Evolutionary conservation across 192 early-diverging fungal genomes (phyloP).

Genomic region (Powellomyces hirtus): DNA sequence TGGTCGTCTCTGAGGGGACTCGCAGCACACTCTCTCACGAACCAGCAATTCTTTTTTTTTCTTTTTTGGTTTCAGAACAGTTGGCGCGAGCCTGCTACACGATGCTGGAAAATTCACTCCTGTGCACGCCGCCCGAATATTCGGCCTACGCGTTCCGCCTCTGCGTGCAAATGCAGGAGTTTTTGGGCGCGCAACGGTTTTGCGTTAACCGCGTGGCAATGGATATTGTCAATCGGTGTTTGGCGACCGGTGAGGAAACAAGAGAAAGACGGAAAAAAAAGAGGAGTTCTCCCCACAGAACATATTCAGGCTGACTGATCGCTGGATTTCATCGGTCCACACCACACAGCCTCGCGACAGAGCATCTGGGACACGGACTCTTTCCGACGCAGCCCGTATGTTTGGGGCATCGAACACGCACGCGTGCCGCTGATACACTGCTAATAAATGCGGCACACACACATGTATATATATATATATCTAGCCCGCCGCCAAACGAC

Average conservation of each 20-base stretch:
- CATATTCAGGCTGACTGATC: not conserved
- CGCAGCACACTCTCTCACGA: too few relatives aligned
- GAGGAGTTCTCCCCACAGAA: not conserved
- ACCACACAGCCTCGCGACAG: not conserved
- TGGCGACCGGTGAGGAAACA: not conserved
- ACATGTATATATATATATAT: not conserved
- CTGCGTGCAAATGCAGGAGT: conserved; percentile 5
- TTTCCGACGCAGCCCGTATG: not conserved
- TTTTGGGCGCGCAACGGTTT: not conserved
- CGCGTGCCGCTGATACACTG: not conserved
- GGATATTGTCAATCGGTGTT: not conserved
- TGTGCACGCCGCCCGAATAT: not conserved
- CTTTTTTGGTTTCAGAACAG: not conserved
- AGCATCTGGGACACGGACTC: not conserved
- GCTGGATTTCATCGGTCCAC: not conserved
- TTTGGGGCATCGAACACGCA: not conserved
- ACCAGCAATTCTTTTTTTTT: not conserved
- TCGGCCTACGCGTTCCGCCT: conserved; percentile 7
- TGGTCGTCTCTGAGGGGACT: too few relatives aligned
- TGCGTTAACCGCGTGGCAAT: not conserved
- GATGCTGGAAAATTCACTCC: conserved; percentile 7
- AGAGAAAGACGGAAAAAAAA: not conserved
- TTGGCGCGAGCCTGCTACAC: conserved; percentile 2
- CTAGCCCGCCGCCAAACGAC: not conserved
- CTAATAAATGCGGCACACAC: too few relatives aligned